Evolutionary conservation across 352 stramenopile species (phyloP).

Genomic region (Globisporangium nagaii): DNA sequence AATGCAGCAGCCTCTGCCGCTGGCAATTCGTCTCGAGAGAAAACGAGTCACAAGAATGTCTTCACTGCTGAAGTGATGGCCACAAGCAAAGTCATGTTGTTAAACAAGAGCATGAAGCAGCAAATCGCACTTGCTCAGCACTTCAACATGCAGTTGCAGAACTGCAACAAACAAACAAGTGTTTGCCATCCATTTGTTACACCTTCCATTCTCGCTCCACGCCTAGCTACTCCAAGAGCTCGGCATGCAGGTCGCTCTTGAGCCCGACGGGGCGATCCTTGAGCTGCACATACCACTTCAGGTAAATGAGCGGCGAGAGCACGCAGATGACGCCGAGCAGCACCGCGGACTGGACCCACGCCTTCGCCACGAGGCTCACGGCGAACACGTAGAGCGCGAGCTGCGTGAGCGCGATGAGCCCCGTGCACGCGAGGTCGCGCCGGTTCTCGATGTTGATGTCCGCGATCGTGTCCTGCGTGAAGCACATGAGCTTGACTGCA

Average conservation of each 20-base stretch:
- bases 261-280: constrained; percentile 49
- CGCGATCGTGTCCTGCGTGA: constrained; percentile 34
- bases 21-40: too few species aligned
- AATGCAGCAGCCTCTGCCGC: too few species aligned
- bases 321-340: constrained; percentile 33
- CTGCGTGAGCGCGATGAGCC: constrained; percentile 56
- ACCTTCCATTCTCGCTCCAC: neutral
- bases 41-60: too few species aligned
- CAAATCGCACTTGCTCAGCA: too few species aligned
- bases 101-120: neutral
- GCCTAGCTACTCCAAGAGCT: constrained; percentile 33
- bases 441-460: constrained; percentile 61
- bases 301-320: constrained; percentile 53
- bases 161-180: too few species aligned
- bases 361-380: constrained; percentile 58
- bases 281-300: constrained; percentile 74
- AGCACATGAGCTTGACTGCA: constrained; percentile 58
- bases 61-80: too few species aligned
- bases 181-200: neutral
- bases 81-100: neutral
- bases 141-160: neutral
- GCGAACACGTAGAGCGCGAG: constrained; percentile 59
- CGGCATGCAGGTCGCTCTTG: constrained; percentile 37
- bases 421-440: constrained; percentile 55
- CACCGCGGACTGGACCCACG: constrained; percentile 49